These are phyloP conservation scores for Kwoniella sp. DNA, from an alignment of 768 basidiomycete species.

Conservation along the genomic window DNA sequence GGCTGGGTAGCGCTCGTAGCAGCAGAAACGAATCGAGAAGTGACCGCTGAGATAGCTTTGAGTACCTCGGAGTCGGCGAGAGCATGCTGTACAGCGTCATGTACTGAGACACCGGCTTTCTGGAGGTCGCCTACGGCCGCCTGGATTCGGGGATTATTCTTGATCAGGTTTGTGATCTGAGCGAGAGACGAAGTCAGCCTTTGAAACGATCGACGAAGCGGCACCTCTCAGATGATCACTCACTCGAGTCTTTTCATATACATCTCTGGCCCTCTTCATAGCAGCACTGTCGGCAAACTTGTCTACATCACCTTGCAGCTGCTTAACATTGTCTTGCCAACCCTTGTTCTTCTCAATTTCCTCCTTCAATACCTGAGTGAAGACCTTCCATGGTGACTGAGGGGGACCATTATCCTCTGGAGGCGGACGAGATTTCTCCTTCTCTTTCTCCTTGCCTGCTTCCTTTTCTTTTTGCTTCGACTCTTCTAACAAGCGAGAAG, in stretches of 20 bases:
- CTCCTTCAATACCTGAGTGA: slow-evolving; percentile 88
- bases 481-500: slow-evolving; percentile 23
- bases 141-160: slow-evolving; percentile 88
- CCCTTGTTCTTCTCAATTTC: slow-evolving; percentile 92
- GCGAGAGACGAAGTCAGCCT: slow-evolving; percentile 9
- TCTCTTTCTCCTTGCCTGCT: slow-evolving; percentile 10
- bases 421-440: slow-evolving; percentile 19
- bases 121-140: slow-evolving; percentile 91
- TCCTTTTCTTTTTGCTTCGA: slow-evolving; percentile 17
- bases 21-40: slow-evolving; percentile 78
- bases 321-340: slow-evolving; percentile 93
- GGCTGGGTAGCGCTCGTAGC: slow-evolving; percentile 90
- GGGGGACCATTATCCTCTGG: slow-evolving; percentile 38
- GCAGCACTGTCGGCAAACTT: slow-evolving; percentile 96
- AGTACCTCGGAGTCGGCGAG: slow-evolving; percentile 93
- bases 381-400: slow-evolving; percentile 90
- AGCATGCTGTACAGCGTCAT: slow-evolving; percentile 90
- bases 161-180: slow-evolving; percentile 87
- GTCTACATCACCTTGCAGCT: slow-evolving; percentile 95
- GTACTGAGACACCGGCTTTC: slow-evolving; percentile 67
- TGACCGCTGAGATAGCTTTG: slow-evolving; percentile 81
- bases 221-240: slow-evolving; percentile 39
- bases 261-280: slow-evolving; percentile 85
- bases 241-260: slow-evolving; percentile 93
- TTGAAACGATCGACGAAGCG: too few species aligned